Evolutionary conservation across 140 eudicot genomes (phyloP), one percentile per base, ranked within the genome.

Genomic region (Senecio squalidus): DNA sequence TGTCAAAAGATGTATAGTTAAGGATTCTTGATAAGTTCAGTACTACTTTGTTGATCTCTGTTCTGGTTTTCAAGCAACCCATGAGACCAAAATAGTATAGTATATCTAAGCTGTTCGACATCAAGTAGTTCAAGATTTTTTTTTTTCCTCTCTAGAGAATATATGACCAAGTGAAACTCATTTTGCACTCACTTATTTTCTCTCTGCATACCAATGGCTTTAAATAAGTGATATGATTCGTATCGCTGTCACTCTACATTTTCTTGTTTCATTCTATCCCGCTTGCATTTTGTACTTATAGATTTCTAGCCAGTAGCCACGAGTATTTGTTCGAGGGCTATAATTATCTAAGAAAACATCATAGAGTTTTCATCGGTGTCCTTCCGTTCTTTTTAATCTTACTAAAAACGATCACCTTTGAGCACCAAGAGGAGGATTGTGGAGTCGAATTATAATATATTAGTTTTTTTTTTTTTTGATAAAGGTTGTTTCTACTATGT

Each of bases 341-440:
- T 82, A 76, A n/a, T n/a, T 78, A 75, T 78, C 89, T 78, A 76
- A 68, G 78, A 59, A 60, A 62, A 68, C 64, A 27, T 56, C 14
- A 2, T 71, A 77, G 81, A 62, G 6, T 52, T 74, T 16, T 64
- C 36, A 64, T 68, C 72, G 84, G 73, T 77, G 80, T 63, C 74
- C 67, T 68, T 58, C 62, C 74, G 67, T 51, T 31, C 41, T 59
- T 46, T 71, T 55, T 28, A 33, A 33, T 33, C 0, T 11, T 33
- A 33, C 13, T 6, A 33, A 33, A 33, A 33, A 33, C 9, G 39
- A 3, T 4, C 9, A 31, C 38, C 39, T 11, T 33, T 1, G 39
- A 11, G 39, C 39, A 33, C 39, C 39, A 9, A 7, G 39, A 33
- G 39, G 10, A 33, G 13, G 39, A 33, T 33, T 33, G 39, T 9